Evolutionary conservation across 2,329 filamentous ascomycete genomes (phyloP).

Genomic region (Fusarium udum): DNA sequence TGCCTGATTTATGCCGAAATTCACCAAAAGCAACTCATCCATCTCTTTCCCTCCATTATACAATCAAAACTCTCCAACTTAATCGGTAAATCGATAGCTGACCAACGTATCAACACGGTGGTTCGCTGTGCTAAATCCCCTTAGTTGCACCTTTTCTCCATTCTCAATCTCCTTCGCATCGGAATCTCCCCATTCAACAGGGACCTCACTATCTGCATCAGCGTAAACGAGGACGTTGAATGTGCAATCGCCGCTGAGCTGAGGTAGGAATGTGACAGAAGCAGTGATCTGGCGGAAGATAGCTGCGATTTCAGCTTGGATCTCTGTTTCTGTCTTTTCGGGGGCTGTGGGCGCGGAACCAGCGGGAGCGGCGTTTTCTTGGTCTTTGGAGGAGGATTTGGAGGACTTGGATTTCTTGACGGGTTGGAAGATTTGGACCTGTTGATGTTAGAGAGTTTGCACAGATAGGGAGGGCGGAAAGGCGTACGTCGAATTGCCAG

Average conservation of each 20-base stretch:
- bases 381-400: slow-evolving; percentile 65
- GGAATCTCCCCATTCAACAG: slow-evolving; percentile 97
- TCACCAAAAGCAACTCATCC: not conserved
- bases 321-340: slow-evolving; percentile 92
- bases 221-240: slow-evolving; percentile 99
- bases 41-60: not conserved
- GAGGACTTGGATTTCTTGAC: slow-evolving; percentile 53
- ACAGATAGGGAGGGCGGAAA: not conserved
- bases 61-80: not conserved
- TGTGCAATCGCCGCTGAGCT: slow-evolving; percentile 89
- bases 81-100: slow-evolving; percentile 75
- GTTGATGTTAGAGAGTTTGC: not conserved
- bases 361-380: slow-evolving; percentile 72
- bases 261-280: slow-evolving; percentile 94
- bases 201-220: slow-evolving; percentile 94
- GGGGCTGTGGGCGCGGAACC: slow-evolving; percentile 41
- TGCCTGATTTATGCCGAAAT: slow-evolving; percentile 18
- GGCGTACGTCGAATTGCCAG: slow-evolving; percentile 92
- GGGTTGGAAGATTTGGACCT: slow-evolving; percentile 30
- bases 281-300: slow-evolving; percentile 98
- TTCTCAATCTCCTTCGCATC: slow-evolving; percentile 97
- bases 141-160: slow-evolving; percentile 92
- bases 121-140: slow-evolving; percentile 94
- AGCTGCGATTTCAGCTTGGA: slow-evolving; percentile 94
- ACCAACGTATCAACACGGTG: slow-evolving; percentile 96